Base-by-base conservation (phyloP, 2,329 filamentous ascomycete species). In the Amauroascus niger region DNA sequence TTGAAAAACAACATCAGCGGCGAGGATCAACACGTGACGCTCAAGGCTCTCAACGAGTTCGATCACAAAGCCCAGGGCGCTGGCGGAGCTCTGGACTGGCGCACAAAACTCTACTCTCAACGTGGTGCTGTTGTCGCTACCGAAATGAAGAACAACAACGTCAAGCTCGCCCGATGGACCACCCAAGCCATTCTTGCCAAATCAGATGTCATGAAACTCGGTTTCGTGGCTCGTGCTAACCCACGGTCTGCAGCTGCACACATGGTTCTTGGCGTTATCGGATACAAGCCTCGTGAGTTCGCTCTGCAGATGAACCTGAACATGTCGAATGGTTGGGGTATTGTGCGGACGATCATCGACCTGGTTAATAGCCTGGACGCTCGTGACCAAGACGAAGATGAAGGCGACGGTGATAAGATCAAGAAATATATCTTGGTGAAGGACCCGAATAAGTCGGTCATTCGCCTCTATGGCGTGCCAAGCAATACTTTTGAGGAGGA, bases 141-240 rank as follows among this genome's bases (percentile, higher is more conserved):
- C 11, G 93, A 98, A 78, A 98, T 98, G 93, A 98, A 98, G 87
- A 98, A 98, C 82, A 98, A 98, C 81, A 89, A 84, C 68, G 95
- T 88, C 86, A 98, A 98, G 79, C 84, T 98, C 59, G 93, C 93
- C 55, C 80, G 93, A 70, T 98, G 93, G 93, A 95, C 93, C 30
- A 88, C 91, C 41, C 93, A 98, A 78, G 88, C 86, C 67, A 96
- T 98, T 67, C 82, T 98, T 55, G 90, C 91, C 69, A 90, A 90
- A 75, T 90, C 93, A n/a, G 93, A 98, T 69, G 79, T 89, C 61
- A 96, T 98, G 89, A 98, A 97, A 79, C 83, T 98, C 70, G 93
- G 91, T 65, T 98, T 98, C 75, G 89, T 98, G 59, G 96, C 91
- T 52, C 89, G 93, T 65, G 81, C 83, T 63, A 95, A 91, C 77